These are phyloP conservation scores for Hypomontagnella monticulosa DNA, from an alignment of 495 filamentous ascomycete genomes.

Conservation along the genomic window DNA sequence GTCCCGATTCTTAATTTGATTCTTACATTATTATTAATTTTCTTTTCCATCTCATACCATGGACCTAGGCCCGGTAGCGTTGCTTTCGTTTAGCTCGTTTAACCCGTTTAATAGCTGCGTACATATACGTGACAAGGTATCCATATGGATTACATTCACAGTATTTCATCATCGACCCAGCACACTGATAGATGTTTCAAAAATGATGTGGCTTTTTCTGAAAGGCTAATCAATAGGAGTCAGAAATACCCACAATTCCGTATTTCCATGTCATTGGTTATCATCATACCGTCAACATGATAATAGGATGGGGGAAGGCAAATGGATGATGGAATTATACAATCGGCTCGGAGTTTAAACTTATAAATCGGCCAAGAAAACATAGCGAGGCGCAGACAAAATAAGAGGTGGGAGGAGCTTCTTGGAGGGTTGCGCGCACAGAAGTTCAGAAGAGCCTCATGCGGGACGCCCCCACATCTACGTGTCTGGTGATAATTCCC, in stretches of 20 bases:
- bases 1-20: constrained; percentile 14
- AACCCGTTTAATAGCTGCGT: background rate
- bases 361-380: background rate
- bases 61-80: too few relatives aligned
- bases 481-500: constrained; percentile 9
- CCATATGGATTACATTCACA: background rate
- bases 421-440: constrained; percentile 5
- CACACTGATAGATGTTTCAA: background rate
- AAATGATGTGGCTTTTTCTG: too few relatives aligned
- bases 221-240: too few relatives aligned
- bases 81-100: background rate
- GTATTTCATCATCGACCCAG: background rate
- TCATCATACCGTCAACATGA: background rate
- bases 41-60: background rate
- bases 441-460: constrained; percentile 36
- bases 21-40: background rate
- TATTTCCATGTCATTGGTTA: background rate
- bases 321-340: too few relatives aligned
- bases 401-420: background rate
- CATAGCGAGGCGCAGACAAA: background rate
- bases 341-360: too few relatives aligned
- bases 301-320: background rate
- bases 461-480: constrained; percentile 15
- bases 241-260: too few relatives aligned
- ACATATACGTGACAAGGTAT: background rate